Percentiles rank a stretch among this genome's conserved stretches.
phyloP scores from a whole-genome alignment of 2,329 filamentous ascomycete genomes.

The Nigrospora oryzae region DNA sequence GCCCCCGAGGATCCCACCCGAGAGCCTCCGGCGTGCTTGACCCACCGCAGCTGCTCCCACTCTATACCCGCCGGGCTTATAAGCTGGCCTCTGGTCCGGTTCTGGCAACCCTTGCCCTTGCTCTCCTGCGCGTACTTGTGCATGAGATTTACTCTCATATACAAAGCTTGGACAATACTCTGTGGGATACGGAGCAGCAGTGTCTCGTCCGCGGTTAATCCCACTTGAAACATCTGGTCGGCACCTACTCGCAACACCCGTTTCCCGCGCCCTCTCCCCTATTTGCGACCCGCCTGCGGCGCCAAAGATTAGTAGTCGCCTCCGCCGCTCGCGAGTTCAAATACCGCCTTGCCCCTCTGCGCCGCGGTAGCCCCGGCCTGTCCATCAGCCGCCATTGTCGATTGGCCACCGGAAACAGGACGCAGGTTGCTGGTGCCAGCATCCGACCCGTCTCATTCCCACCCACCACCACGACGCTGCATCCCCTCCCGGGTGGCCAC shows the following conservation, averaged over 20 bases:
- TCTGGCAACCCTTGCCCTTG: constrained; percentile 12
- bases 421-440: no score
- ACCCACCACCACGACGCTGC: no score
- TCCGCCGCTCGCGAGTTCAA: no score
- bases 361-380: no score
- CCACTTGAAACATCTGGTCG: constrained; percentile 15
- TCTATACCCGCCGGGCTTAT: constrained; percentile 13
- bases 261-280: no score
- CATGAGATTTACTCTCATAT: constrained; percentile 14
- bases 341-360: no score
- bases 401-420: no score
- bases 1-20: no score
- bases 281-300: no score
- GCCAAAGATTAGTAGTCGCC: no score
- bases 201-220: constrained; percentile 8
- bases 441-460: no score
- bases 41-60: constrained; percentile 10
- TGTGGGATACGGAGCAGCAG: constrained; percentile 7
- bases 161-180: constrained; percentile 10
- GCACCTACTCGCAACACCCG: constrained; percentile 11
- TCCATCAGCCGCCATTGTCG: no score
- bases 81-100: constrained; percentile 15
- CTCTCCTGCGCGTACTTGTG: constrained; percentile 6
- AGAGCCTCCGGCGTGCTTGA: neutral
- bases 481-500: neutral